phyloP scores from a whole-genome alignment of 495 filamentous ascomycete species.

The Aspergillus funiculosus region DNA sequence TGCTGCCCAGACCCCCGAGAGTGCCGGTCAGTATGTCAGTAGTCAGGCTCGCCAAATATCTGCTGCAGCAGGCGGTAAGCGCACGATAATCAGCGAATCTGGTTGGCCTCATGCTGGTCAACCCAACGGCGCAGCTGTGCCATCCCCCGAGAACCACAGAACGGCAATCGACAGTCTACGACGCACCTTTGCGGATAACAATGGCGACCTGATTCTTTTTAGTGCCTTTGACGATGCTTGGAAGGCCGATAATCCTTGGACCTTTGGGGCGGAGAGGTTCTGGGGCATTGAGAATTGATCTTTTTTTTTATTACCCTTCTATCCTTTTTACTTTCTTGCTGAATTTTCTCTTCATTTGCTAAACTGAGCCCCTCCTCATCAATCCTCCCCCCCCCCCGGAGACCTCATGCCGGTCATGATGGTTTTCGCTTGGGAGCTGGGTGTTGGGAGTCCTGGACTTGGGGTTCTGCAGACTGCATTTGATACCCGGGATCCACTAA shows the following conservation, averaged over 20 bases:
- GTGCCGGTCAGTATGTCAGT: constrained; percentile 59
- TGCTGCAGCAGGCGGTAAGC: constrained; percentile 47
- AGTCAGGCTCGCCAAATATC: constrained; percentile 49
- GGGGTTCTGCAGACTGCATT: too few species aligned
- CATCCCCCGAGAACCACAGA: constrained; percentile 55
- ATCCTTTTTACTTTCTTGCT: not conserved
- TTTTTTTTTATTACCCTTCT: not conserved
- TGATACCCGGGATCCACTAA: too few species aligned
- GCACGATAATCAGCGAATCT: constrained; percentile 62
- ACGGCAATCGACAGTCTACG: constrained; percentile 59
- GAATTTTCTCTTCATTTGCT: not conserved
- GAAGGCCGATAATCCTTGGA: constrained; percentile 61
- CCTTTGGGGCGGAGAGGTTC: constrained; percentile 65
- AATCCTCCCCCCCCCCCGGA: too few species aligned
- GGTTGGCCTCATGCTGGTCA: constrained; percentile 73
- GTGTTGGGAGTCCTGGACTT: too few species aligned
- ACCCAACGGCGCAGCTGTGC: constrained; percentile 59
- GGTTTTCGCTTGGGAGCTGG: too few species aligned
- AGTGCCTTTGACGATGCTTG: constrained; percentile 70
- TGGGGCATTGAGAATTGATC: constrained; percentile 53
- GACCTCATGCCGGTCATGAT: too few species aligned
- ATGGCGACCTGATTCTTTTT: constrained; percentile 58
- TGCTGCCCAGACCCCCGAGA: constrained; percentile 44
- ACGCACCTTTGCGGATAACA: constrained; percentile 40
- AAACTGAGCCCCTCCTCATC: too few species aligned